Conservation (phyloP, 257 asterid genomes). For the Paulownia fortunei region DNA sequence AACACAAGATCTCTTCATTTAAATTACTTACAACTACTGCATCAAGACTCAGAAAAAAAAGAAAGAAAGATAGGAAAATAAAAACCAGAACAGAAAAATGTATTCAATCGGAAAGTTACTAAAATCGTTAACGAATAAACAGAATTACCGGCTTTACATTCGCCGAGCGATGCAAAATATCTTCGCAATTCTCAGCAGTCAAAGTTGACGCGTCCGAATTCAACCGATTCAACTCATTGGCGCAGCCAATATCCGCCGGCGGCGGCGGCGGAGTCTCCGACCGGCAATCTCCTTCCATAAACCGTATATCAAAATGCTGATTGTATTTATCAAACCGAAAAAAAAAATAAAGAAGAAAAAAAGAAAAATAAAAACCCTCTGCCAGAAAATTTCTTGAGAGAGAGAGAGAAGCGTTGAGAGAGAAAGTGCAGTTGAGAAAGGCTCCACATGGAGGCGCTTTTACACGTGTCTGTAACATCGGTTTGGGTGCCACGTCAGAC, state of each 20-base stretch:
- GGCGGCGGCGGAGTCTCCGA: slow-evolving; percentile 36
- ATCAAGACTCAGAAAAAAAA: slow-evolving; percentile 12
- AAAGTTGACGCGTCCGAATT: slow-evolving; percentile 50
- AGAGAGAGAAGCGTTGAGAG: slow-evolving; percentile 35
- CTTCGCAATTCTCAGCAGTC: slow-evolving; percentile 43
- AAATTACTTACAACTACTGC: slow-evolving; percentile 12
- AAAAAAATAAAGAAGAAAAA: not conserved
- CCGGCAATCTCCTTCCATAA: slow-evolving; percentile 40
- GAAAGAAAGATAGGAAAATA: not conserved
- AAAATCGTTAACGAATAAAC: slow-evolving; percentile 13
- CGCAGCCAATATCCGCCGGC: slow-evolving; percentile 23
- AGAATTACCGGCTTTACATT: slow-evolving; percentile 43
- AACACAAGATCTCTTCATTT: slow-evolving; percentile 13
- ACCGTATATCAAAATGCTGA: slow-evolving; percentile 26
- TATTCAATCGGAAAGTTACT: not conserved
- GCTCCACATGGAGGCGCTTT: slow-evolving; percentile 75
- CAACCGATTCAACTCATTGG: slow-evolving; percentile 46
- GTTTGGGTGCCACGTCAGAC: slow-evolving; percentile 52
- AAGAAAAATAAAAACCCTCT: not conserved
- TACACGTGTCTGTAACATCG: slow-evolving; percentile 54
- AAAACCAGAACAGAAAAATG: not conserved
- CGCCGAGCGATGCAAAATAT: slow-evolving; percentile 32
- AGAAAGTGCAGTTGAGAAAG: slow-evolving; percentile 28
- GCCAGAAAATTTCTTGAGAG: not conserved
- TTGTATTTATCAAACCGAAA: not conserved